Evolutionary conservation across 2,329 filamentous ascomycete genomes (phyloP), one percentile per base, ranked within the genome.

Genomic region (Diaporthe velutina): DNA sequence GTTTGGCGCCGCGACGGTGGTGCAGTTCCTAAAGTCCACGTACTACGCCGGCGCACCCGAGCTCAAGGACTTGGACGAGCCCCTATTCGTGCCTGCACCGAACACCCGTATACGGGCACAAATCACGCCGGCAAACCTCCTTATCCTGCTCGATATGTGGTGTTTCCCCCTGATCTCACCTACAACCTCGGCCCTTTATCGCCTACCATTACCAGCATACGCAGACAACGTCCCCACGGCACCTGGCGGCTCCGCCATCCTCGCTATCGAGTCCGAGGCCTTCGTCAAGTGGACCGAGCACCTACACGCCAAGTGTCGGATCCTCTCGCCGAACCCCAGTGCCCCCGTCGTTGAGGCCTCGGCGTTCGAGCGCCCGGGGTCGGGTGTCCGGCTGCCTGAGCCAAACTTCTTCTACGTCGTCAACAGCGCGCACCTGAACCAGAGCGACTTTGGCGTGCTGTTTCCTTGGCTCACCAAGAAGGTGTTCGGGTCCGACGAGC

Each of bases 201-300:
- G 91, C n/a, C 88, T 93, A n/a, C 93, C 94, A 0, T 85, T 97
- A 35, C 95, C 95, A 0, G 89, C 87, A 25, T 95, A 94, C 79
- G 95, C 95, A 79, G 86, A 87, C 30, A 83, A 87, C 67, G 83
- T 84, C 1, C 80, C 86, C 2, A 84, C 87, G 22, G 88, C 87
- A 0, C 85, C 88, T 0, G 89, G 89, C 12, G 88, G 93, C 80
- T 83, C 84, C 17, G 91, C 88, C 2, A 82, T 96, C 0, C 86
- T 97, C 1, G 92, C 93, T 0, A 87, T 97, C 64, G 91, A 95
- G 76, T 95, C 93, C 0, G 91, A 95, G 79, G 90, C 91, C 45
- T 97, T 97, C 82, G 93, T 89, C 85, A 94, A 94, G 76, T 97
- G 95, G 94, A 87, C 85, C 0, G 89, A 92, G 55, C 93, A 97